These are phyloP conservation scores for Geum urbanum DNA, from an alignment of 306 rosid species.

Conservation along the genomic window DNA sequence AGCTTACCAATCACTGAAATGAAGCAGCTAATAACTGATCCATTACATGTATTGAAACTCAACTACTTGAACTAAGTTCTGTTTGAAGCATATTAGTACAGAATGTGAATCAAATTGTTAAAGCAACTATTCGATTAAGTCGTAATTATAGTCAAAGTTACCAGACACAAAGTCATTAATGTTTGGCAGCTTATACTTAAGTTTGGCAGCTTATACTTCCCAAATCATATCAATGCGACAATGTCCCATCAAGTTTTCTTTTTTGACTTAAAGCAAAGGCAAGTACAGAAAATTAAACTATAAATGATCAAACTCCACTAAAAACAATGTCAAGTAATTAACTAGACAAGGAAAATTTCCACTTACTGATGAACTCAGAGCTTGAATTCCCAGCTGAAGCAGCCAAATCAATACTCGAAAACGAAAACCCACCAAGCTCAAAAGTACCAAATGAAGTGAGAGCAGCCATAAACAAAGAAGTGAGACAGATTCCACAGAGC, in stretches of 20 bases:
- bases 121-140: conserved; percentile 7
- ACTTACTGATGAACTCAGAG: conserved; percentile 56
- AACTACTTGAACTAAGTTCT: conserved; percentile 5
- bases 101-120: background rate
- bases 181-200: conserved; percentile 6
- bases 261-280: conserved; percentile 16
- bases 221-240: background rate
- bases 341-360: background rate
- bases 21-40: background rate
- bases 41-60: background rate
- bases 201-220: conserved; percentile 10
- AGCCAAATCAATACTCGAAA: conserved; percentile 40
- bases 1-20: background rate
- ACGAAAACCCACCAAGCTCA: conserved; percentile 50
- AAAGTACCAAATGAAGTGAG: conserved; percentile 66
- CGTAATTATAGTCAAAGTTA: conserved; percentile 17
- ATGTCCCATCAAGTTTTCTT: conserved; percentile 6
- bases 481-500: conserved; percentile 76
- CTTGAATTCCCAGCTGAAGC: conserved; percentile 41
- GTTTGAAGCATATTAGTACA: background rate
- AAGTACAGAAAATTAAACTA: background rate
- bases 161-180: no score
- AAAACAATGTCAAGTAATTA: background rate
- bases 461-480: conserved; percentile 68
- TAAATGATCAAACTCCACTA: background rate